Percentiles rank a stretch among this genome's conserved stretches.
Conservation (phyloP, 2,329 filamentous ascomycete genomes). For the Pyrenochaeta sp. region DNA sequence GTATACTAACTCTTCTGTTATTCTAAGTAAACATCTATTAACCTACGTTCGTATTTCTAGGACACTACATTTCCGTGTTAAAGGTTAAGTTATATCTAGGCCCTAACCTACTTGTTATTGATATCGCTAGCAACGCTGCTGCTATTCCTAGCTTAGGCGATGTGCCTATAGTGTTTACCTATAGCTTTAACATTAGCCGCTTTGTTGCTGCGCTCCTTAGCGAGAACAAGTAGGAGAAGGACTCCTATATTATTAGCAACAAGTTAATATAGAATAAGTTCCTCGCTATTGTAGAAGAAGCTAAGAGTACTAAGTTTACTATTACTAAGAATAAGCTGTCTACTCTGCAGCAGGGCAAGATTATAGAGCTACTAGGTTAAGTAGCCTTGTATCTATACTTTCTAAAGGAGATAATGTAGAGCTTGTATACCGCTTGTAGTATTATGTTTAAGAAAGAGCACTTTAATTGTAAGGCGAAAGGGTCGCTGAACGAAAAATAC, state of each 20-base stretch:
- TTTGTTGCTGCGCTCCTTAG: constrained; percentile 13
- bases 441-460: background rate
- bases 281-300: constrained; percentile 51
- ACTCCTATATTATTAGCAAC: constrained; percentile 49
- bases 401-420: constrained; percentile 10
- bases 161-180: constrained; percentile 16
- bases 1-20: no score
- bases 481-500: background rate
- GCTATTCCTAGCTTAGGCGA: constrained; percentile 21
- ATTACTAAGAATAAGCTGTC: constrained; percentile 17
- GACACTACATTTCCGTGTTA: no score
- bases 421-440: background rate
- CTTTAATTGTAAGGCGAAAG: background rate
- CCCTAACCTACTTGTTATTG: constrained; percentile 3
- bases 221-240: constrained; percentile 43
- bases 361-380: constrained; percentile 20
- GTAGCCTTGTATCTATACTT: constrained; percentile 9
- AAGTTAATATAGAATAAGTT: constrained; percentile 57
- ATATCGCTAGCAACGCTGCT: constrained; percentile 16
- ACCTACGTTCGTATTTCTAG: no score
- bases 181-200: constrained; percentile 16
- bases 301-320: constrained; percentile 39
- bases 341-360: constrained; percentile 11
- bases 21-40: no score
- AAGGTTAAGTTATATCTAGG: constrained; percentile 10